Evolutionary conservation across 2,329 filamentous ascomycete genomes (phyloP).

Genomic region (Hypocrella siamensis): DNA sequence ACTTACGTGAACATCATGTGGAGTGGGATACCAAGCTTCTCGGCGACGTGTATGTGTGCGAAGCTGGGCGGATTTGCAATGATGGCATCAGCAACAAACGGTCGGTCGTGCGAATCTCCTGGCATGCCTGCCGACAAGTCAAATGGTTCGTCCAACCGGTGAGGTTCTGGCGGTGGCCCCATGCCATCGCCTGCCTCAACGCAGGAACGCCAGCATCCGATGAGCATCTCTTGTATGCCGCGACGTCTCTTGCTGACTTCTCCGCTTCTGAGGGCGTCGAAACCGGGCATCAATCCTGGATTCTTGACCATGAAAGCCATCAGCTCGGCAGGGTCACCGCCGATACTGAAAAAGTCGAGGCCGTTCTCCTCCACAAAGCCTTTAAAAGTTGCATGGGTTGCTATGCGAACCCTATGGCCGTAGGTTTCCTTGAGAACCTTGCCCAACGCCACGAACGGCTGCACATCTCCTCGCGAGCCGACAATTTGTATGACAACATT

Average conservation of each 20-base stretch:
- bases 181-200: conserved; percentile 61
- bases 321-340: conserved; percentile 58
- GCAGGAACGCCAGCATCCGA: conserved; percentile 77
- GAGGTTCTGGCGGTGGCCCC: conserved; percentile 30
- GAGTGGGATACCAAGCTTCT: conserved; percentile 58
- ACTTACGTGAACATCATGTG: conserved; percentile 84
- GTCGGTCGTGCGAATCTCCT: conserved; percentile 28
- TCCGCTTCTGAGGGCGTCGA: conserved; percentile 60
- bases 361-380: conserved; percentile 53
- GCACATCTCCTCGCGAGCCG: conserved; percentile 59
- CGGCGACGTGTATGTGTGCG: conserved; percentile 59
- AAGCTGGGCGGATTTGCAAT: conserved; percentile 69
- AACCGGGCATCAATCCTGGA: conserved; percentile 69
- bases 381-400: conserved; percentile 56
- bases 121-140: conserved; percentile 16
- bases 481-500: conserved; percentile 66
- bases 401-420: conserved; percentile 57
- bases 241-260: conserved; percentile 61
- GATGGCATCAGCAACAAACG: conserved; percentile 73
- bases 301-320: conserved; percentile 92
- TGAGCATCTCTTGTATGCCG: conserved; percentile 64
- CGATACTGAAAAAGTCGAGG: conserved; percentile 62
- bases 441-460: conserved; percentile 59
- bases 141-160: conserved; percentile 29
- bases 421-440: conserved; percentile 47